Percentiles rank a stretch among this genome's conserved stretches.
Evolutionary conservation across 1,284 basidiomycete species (phyloP).

Genomic region (Rhodotorula glutinis): DNA sequence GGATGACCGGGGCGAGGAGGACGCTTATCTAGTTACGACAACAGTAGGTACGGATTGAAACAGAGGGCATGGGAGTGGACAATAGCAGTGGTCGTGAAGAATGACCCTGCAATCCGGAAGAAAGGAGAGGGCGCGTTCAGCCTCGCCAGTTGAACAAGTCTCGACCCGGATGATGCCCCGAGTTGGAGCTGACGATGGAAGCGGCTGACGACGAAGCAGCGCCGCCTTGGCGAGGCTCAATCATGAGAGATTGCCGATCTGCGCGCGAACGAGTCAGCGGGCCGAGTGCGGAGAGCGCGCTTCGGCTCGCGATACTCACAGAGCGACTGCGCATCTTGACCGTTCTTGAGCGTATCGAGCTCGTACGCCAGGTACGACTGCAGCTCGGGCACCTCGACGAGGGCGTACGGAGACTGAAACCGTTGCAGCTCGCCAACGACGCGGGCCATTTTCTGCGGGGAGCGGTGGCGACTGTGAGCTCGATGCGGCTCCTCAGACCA

Average conservation of each 20-base stretch:
- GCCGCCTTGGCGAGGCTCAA: conserved; percentile 23
- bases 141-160: conserved; percentile 19
- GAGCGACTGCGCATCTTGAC: conserved; percentile 34
- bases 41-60: too few relatives aligned
- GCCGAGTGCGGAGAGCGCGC: background rate
- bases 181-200: conserved; percentile 5
- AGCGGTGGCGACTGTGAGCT: background rate
- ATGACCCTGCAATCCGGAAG: too few relatives aligned
- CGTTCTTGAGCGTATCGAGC: conserved; percentile 32
- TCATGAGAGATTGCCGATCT: conserved; percentile 36
- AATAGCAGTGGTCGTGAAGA: too few relatives aligned
- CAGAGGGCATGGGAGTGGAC: too few relatives aligned
- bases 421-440: conserved; percentile 88
- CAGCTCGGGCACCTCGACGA: conserved; percentile 78
- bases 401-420: conserved; percentile 80
- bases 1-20: too few relatives aligned
- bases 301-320: background rate
- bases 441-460: conserved; percentile 67
- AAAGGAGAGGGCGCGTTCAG: background rate
- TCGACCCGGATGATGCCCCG: background rate
- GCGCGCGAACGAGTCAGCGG: background rate
- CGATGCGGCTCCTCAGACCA: too few relatives aligned
- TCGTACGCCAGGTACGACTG: conserved; percentile 62
- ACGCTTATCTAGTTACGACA: too few relatives aligned
- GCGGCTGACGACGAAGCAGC: conserved; percentile 6